These are phyloP conservation scores for Miscanthus lutarioriparius DNA, from an alignment of 176 grass and related monocot species.

Conservation along the genomic window DNA sequence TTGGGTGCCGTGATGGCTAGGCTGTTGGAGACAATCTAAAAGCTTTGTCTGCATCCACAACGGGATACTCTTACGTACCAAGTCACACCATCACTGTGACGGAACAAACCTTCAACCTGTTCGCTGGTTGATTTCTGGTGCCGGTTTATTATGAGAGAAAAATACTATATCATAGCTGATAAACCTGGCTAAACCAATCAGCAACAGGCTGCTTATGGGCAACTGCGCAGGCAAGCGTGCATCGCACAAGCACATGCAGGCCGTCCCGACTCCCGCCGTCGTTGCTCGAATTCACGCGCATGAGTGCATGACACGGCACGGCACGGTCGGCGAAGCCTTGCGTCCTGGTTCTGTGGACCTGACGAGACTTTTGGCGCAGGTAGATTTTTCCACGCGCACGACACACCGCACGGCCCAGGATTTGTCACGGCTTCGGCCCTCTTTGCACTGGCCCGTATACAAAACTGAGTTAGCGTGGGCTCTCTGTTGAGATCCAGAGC, in stretches of 20 bases:
- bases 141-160: no score
- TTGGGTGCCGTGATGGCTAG: no score
- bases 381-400: no score
- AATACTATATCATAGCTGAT: no score
- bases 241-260: slow-evolving; percentile 6
- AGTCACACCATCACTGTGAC: background rate
- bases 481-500: background rate
- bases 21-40: no score
- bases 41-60: background rate
- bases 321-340: background rate
- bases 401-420: no score
- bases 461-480: background rate
- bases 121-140: no score
- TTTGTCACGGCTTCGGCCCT: no score
- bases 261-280: background rate
- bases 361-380: background rate
- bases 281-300: no score
- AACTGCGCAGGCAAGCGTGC: background rate
- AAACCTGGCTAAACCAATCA: no score
- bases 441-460: background rate
- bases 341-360: background rate
- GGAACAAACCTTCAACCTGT: no score
- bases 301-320: background rate
- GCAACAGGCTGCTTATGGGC: no score
- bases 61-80: background rate